These are phyloP conservation scores for Ottelia alismoides DNA, from an alignment of 106 monocot species.

Conservation along the genomic window DNA sequence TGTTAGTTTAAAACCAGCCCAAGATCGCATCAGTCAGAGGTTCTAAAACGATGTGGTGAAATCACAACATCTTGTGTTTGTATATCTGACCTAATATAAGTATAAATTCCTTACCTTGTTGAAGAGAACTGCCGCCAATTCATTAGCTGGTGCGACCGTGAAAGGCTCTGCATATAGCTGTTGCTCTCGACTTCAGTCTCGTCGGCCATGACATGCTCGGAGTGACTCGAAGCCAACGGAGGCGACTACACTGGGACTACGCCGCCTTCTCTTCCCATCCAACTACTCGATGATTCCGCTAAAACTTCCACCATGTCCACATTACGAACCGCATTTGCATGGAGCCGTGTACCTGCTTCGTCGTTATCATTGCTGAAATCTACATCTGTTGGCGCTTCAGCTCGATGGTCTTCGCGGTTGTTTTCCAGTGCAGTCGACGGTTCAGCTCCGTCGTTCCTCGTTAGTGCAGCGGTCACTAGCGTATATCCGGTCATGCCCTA, in stretches of 20 bases:
- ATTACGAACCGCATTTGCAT: conserved; percentile 5
- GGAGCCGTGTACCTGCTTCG: conserved; percentile 1
- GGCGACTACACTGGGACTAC: conserved; percentile 88
- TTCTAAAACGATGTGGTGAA: too few relatives aligned
- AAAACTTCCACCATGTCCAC: conserved; percentile 1
- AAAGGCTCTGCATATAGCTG: conserved; percentile 40
- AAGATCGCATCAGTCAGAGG: too few relatives aligned
- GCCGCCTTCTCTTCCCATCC: conserved; percentile 62
- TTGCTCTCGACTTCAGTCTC: conserved; percentile 24
- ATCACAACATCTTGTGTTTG: too few relatives aligned
- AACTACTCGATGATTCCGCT: conserved; percentile 40
- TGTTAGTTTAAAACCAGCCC: too few relatives aligned
- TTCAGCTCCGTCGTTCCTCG: conserved; percentile 36
- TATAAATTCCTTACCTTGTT: too few relatives aligned
- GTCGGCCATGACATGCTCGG: conserved; percentile 34
- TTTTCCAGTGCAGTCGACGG: conserved; percentile 23
- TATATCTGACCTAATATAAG: too few relatives aligned
- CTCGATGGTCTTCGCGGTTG: conserved; percentile 25
- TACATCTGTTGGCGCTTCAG: conserved; percentile 50
- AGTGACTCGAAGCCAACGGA: conserved; percentile 31
- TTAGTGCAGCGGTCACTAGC: conserved; percentile 62
- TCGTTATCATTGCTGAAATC: conserved; percentile 24
- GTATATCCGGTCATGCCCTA: conserved; percentile 25
- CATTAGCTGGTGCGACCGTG: conserved; percentile 43
- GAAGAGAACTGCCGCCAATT: conserved; percentile 79